Conservation (phyloP, 2,329 filamentous ascomycete species). For the Fusarium sp. region DNA sequence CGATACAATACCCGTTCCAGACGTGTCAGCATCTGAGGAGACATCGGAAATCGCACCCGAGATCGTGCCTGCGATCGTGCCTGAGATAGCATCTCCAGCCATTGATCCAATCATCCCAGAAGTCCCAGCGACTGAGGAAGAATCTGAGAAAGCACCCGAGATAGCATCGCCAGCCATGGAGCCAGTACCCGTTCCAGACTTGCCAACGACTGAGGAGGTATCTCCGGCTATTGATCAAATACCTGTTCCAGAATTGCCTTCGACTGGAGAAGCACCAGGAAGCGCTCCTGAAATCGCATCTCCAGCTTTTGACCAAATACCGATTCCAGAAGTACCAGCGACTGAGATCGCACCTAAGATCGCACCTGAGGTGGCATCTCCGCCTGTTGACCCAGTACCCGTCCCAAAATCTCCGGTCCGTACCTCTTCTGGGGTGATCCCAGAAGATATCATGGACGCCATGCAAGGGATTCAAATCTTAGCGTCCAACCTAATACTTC, state of each 20-base stretch:
- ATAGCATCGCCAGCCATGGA: not conserved
- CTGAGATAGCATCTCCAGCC: not conserved
- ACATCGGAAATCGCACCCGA: not conserved
- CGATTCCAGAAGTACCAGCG: not conserved
- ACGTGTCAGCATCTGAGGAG: not conserved
- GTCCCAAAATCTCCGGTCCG: not conserved
- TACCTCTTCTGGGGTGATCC: not conserved
- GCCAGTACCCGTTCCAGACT: not conserved
- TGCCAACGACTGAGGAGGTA: not conserved
- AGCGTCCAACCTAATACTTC: slow-evolving; percentile 1
- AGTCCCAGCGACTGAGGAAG: not conserved
- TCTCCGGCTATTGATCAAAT: not conserved
- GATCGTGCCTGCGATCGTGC: not conserved
- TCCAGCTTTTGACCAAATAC: not conserved
- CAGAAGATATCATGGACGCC: slow-evolving; percentile 2
- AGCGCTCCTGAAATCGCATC: not conserved
- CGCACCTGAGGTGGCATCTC: not conserved
- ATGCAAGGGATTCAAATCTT: slow-evolving; percentile 5
- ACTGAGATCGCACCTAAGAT: not conserved
- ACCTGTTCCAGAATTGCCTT: not conserved
- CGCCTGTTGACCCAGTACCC: not conserved
- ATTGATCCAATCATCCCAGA: not conserved
- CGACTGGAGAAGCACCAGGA: not conserved
- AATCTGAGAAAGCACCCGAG: not conserved
- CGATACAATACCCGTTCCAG: not conserved